These are phyloP conservation scores for Aspergillus fijiensis DNA, from an alignment of 2,329 filamentous ascomycete species.

Conservation along the genomic window DNA sequence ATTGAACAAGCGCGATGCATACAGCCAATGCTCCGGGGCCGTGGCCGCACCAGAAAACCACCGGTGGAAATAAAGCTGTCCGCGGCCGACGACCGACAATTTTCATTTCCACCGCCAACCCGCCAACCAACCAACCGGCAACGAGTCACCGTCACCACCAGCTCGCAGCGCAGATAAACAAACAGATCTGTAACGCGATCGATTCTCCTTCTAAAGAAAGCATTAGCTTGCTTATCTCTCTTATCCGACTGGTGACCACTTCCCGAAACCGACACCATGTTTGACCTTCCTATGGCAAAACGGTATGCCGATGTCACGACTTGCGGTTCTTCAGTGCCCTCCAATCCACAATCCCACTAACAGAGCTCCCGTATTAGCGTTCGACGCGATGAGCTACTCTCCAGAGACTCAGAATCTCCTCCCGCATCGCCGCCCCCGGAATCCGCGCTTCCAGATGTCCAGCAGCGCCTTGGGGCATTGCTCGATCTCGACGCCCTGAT, in stretches of 20 bases:
- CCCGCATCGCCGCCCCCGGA: conserved; percentile 33
- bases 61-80: conserved; percentile 8
- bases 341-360: not conserved
- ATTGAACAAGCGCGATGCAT: not conserved
- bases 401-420: conserved; percentile 30
- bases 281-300: conserved; percentile 39
- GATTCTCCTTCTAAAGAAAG: too few relatives aligned
- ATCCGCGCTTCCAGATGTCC: conserved; percentile 27
- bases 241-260: too few relatives aligned
- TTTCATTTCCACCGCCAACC: conserved; percentile 10
- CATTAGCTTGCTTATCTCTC: too few relatives aligned
- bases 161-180: not conserved
- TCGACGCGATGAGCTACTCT: conserved; percentile 38
- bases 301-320: conserved; percentile 26
- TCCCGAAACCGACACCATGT: conserved; percentile 25
- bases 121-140: not conserved
- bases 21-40: conserved; percentile 7
- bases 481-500: conserved; percentile 34
- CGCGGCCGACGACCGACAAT: conserved; percentile 5
- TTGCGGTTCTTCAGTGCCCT: not conserved
- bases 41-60: conserved; percentile 15
- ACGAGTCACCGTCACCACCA: not conserved
- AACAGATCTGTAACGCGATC: not conserved
- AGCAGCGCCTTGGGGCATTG: conserved; percentile 34
- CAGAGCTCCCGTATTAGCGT: conserved; percentile 24